phyloP scores from a whole-genome alignment of 805 yeast species.

The Pichia ethanolica region DNA sequence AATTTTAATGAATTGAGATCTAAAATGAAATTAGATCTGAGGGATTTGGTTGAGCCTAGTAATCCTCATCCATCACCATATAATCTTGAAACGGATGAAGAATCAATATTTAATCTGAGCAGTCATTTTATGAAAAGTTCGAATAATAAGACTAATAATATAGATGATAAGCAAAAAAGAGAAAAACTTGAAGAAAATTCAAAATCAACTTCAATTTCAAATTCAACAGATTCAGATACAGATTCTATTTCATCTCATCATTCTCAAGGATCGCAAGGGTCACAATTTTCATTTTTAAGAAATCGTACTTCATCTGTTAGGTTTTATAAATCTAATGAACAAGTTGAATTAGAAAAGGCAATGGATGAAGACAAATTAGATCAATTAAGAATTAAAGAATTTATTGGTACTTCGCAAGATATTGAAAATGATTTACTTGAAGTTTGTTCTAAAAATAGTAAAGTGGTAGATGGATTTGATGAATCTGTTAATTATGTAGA shows the following conservation, averaged over 20 bases:
- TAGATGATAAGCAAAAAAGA: too few relatives aligned
- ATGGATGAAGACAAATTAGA: constrained; percentile 9
- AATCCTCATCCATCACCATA: constrained; percentile 7
- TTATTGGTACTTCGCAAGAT: constrained; percentile 12
- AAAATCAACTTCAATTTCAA: too few relatives aligned
- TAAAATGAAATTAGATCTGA: not conserved
- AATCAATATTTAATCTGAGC: not conserved
- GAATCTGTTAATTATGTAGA: constrained; percentile 15
- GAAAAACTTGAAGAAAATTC: not conserved
- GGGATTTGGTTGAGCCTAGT: not conserved
- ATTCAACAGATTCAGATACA: not conserved
- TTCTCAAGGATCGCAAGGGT: constrained; percentile 12
- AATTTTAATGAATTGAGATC: not conserved
- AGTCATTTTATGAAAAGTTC: not conserved
- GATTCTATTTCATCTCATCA: constrained; percentile 18
- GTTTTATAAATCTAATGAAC: constrained; percentile 30
- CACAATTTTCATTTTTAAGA: constrained; percentile 26
- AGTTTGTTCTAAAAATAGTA: constrained; percentile 9
- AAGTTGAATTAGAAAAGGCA: constrained; percentile 22
- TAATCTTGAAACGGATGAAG: not conserved
- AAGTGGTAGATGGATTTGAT: constrained; percentile 1
- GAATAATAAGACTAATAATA: too few relatives aligned
- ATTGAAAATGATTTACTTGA: constrained; percentile 20
- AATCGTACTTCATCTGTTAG: constrained; percentile 29
- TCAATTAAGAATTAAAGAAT: constrained; percentile 3